Evolutionary conservation across 176 grass and related monocot genomes (phyloP).

Genomic region (Oryza glaberrima): DNA sequence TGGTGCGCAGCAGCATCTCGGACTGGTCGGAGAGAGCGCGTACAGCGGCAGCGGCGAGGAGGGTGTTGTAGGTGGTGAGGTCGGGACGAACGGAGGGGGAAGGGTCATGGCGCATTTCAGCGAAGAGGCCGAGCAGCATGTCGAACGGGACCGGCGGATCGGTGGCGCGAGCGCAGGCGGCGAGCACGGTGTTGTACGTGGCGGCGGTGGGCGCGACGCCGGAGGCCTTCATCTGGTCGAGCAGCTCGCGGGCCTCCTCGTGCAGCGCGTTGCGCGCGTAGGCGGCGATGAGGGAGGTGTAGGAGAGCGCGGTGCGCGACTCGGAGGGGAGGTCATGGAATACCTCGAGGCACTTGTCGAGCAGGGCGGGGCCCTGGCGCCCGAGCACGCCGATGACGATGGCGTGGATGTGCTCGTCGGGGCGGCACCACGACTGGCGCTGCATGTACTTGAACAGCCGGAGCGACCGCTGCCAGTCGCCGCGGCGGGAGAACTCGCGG

Average conservation of each 20-base stretch:
- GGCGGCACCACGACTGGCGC: constrained; percentile 93
- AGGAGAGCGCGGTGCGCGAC: constrained; percentile 79
- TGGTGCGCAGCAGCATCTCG: constrained; percentile 88
- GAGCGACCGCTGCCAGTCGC: constrained; percentile 94
- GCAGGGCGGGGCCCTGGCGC: constrained; percentile 76
- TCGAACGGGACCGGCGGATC: constrained; percentile 74
- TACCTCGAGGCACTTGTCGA: constrained; percentile 75
- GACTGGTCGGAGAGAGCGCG: constrained; percentile 74
- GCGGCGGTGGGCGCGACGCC: constrained; percentile 72
- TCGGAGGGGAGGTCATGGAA: constrained; percentile 65
- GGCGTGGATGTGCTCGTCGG: constrained; percentile 96
- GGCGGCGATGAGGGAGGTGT: constrained; percentile 92
- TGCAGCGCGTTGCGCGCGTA: constrained; percentile 87
- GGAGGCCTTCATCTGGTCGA: constrained; percentile 78
- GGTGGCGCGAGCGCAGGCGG: constrained; percentile 77
- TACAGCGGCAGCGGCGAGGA: constrained; percentile 67
- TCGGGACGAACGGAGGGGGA: constrained; percentile 72
- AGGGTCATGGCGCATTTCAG: constrained; percentile 91
- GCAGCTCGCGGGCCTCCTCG: constrained; percentile 60
- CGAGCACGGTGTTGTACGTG: constrained; percentile 91
- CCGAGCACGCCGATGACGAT: constrained; percentile 91
- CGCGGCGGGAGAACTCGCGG: constrained; percentile 84
- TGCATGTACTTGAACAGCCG: constrained; percentile 99
- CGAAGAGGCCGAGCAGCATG: constrained; percentile 77
- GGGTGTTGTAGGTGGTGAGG: constrained; percentile 93